These are phyloP conservation scores for Circinella umbellata DNA, from an alignment of 371 early-diverging fungal genomes.

Conservation along the genomic window DNA sequence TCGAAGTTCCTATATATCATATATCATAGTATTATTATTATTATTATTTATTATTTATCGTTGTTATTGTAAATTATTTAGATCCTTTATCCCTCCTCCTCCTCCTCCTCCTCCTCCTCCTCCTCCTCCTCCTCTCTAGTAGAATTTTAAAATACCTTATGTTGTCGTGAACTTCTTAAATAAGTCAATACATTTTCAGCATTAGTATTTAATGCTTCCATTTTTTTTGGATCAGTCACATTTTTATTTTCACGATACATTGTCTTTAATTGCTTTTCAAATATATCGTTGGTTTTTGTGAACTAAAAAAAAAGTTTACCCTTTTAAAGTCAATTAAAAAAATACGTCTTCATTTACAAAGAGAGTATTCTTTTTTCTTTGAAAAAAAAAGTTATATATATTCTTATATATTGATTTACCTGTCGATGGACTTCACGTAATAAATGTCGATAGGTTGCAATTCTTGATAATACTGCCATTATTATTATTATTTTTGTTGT, in stretches of 20 bases:
- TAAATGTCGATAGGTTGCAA: constrained; percentile 37
- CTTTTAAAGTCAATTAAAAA: not conserved
- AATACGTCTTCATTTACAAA: no score
- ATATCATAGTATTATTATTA: constrained; percentile 43
- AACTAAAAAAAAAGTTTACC: constrained; percentile 24
- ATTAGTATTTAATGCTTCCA: constrained; percentile 36
- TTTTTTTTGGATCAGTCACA: constrained; percentile 36
- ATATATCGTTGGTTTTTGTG: constrained; percentile 41
- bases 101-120: no score
- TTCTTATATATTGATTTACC: no score
- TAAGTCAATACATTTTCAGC: constrained; percentile 50
- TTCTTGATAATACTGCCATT: not conserved
- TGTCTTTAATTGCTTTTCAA: constrained; percentile 39
- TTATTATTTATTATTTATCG: no score
- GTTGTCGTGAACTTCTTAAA: constrained; percentile 45
- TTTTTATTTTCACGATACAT: constrained; percentile 39
- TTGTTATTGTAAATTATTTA: no score
- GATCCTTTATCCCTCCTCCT: no score
- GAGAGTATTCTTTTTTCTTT: not conserved
- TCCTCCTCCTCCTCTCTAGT: no score
- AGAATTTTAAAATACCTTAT: constrained; percentile 34
- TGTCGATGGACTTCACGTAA: constrained; percentile 48
- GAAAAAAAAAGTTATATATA: not conserved
- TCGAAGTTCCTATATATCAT: constrained; percentile 35
- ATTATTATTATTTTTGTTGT: not conserved